Conservation (phyloP, 2,329 filamentous ascomycete species). For the Curvularia eragrostidis region DNA sequence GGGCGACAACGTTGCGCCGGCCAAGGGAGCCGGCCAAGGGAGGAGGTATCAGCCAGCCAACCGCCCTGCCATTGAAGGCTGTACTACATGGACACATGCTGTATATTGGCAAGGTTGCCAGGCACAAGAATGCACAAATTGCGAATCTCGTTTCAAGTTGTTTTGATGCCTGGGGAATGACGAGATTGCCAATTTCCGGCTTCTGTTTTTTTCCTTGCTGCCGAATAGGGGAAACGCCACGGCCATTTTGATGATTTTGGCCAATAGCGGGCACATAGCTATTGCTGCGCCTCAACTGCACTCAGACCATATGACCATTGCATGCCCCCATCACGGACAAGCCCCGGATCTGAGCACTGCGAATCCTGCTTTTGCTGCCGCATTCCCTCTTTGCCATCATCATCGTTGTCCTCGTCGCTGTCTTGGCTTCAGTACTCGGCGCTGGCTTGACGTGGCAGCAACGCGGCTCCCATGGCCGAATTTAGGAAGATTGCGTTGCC, state of each 20-base stretch:
- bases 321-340: constrained; percentile 12
- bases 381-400: background rate
- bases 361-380: constrained; percentile 9
- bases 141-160: constrained; percentile 23
- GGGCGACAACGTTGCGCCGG: constrained; percentile 1
- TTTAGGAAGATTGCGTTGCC: constrained; percentile 14
- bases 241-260: constrained; percentile 3
- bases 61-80: constrained; percentile 1
- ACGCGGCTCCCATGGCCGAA: constrained; percentile 6
- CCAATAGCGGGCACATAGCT: constrained; percentile 17
- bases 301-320: constrained; percentile 6
- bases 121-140: constrained; percentile 15
- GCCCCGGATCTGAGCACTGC: constrained; percentile 14
- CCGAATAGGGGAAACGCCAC: constrained; percentile 9
- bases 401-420: constrained; percentile 6
- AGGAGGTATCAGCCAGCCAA: background rate
- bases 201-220: background rate
- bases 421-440: constrained; percentile 2
- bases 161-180: constrained; percentile 12
- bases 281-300: constrained; percentile 17
- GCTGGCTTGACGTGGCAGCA: constrained; percentile 16
- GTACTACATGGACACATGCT: constrained; percentile 8
- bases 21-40: background rate
- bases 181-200: constrained; percentile 25
- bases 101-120: constrained; percentile 14